phyloP scores from a whole-genome alignment of 2,329 filamentous ascomycete genomes.

The Alternaria ventricosa region DNA sequence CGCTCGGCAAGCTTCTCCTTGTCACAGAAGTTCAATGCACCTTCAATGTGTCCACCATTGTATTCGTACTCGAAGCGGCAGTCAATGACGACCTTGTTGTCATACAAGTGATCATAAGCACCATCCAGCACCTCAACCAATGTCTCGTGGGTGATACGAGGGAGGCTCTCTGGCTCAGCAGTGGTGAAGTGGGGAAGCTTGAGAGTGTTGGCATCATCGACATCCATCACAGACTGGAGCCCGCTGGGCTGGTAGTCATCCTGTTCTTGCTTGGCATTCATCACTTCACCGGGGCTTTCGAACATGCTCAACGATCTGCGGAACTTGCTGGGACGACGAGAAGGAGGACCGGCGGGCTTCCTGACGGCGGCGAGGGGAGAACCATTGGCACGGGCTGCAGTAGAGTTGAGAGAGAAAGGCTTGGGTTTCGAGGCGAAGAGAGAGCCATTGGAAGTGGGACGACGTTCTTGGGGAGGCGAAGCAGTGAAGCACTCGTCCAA shows the following conservation, averaged over 20 bases:
- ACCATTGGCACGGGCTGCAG: slow-evolving; percentile 67
- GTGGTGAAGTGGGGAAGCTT: slow-evolving; percentile 85
- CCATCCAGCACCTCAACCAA: slow-evolving; percentile 88
- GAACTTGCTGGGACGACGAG: slow-evolving; percentile 76
- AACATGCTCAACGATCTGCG: slow-evolving; percentile 97
- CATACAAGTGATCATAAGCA: slow-evolving; percentile 76
- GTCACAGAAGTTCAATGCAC: slow-evolving; percentile 95
- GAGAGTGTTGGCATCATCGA: slow-evolving; percentile 76
- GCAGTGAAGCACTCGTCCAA: slow-evolving; percentile 81
- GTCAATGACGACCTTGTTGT: slow-evolving; percentile 87
- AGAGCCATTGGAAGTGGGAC: slow-evolving; percentile 59
- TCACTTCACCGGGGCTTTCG: slow-evolving; percentile 85
- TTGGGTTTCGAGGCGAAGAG: slow-evolving; percentile 69
- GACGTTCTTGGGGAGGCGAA: slow-evolving; percentile 76
- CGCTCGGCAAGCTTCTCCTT: slow-evolving; percentile 84
- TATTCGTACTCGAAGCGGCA: slow-evolving; percentile 99
- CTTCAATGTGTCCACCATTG: slow-evolving; percentile 91
- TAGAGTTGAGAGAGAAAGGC: slow-evolving; percentile 67
- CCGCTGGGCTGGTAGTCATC: slow-evolving; percentile 64
- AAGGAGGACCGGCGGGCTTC: slow-evolving; percentile 67
- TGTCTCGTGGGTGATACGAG: slow-evolving; percentile 82
- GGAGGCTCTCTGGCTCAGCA: slow-evolving; percentile 83
- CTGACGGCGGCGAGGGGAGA: slow-evolving; percentile 75
- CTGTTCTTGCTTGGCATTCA: slow-evolving; percentile 72
- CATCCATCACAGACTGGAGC: slow-evolving; percentile 79